Evolutionary conservation across 2,329 filamentous ascomycete genomes (phyloP).

Genomic region (Cyphellophora europaea): DNA sequence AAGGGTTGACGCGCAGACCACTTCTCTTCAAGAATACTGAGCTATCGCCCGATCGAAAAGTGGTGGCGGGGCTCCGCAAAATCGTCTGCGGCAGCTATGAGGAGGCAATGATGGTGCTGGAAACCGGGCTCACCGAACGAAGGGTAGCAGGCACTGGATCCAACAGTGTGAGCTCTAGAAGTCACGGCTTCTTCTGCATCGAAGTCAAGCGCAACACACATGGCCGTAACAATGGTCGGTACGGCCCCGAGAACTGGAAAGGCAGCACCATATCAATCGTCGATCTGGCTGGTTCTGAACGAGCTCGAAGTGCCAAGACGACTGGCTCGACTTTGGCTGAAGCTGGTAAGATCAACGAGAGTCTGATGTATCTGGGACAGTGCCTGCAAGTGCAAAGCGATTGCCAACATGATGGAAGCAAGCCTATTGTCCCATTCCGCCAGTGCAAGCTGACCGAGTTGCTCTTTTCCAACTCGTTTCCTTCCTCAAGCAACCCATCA

Average conservation of each 20-base stretch:
- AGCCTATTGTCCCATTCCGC: constrained; percentile 68
- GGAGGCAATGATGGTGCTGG: constrained; percentile 81
- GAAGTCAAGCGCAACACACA: constrained; percentile 75
- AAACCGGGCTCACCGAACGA: constrained; percentile 78
- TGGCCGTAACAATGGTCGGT: constrained; percentile 40
- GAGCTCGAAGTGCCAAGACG: constrained; percentile 87
- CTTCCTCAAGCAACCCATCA: constrained; percentile 45
- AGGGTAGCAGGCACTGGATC: constrained; percentile 83
- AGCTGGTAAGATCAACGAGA: constrained; percentile 97
- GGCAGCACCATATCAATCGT: constrained; percentile 17
- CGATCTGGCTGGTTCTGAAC: constrained; percentile 58
- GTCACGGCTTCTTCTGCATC: constrained; percentile 91
- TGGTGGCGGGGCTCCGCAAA: constrained; percentile 86
- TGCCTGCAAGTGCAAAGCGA: constrained; percentile 94
- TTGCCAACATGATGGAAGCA: constrained; percentile 55
- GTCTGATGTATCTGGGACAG: constrained; percentile 94
- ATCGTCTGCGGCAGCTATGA: constrained; percentile 72
- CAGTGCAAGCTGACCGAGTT: constrained; percentile 81
- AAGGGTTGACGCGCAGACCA: constrained; percentile 65
- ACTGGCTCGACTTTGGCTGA: constrained; percentile 86
- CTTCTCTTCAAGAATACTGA: constrained; percentile 90
- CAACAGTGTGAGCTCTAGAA: constrained; percentile 85
- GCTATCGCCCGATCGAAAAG: constrained; percentile 77
- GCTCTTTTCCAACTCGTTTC: constrained; percentile 82
- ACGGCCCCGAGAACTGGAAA: constrained; percentile 45